Percentiles rank a stretch among this genome's conserved stretches.
These are phyloP conservation scores for Vararia minispora DNA, from an alignment of 768 basidiomycete species.

Conservation along the genomic window DNA sequence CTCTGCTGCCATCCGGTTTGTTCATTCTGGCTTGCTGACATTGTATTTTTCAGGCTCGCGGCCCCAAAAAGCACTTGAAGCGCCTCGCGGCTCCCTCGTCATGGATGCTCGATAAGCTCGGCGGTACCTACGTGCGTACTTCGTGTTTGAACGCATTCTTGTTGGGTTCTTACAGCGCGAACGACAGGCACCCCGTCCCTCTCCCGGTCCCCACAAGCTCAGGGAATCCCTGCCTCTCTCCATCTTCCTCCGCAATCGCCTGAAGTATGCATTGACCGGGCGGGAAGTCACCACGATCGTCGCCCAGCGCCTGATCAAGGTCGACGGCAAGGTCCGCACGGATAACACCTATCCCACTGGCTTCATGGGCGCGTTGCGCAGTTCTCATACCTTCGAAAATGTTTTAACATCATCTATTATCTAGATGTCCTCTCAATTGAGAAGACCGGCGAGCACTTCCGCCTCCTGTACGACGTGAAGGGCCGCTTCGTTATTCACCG, in stretches of 20 bases:
- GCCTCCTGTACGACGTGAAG: conserved; percentile 98
- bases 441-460: conserved; percentile 99
- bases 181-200: conserved; percentile 82
- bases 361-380: conserved; percentile 71
- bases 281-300: conserved; percentile 94
- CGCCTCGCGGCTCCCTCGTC: conserved; percentile 93
- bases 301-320: conserved; percentile 94
- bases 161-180: conserved; percentile 4
- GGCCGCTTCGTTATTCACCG: conserved; percentile 99
- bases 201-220: conserved; percentile 98
- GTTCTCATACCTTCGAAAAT: not conserved
- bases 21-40: conserved; percentile 12
- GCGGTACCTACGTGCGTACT: conserved; percentile 81
- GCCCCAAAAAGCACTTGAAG: conserved; percentile 99
- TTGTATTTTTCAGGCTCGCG: conserved; percentile 61
- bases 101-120: conserved; percentile 99
- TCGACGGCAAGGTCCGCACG: conserved; percentile 97
- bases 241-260: conserved; percentile 96
- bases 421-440: conserved; percentile 94
- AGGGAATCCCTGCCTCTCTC: conserved; percentile 95
- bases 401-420: conserved; percentile 1
- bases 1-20: no score
- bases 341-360: conserved; percentile 95
- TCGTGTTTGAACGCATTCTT: not conserved
- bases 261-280: conserved; percentile 97